Evolutionary conservation across 768 basidiomycete genomes (phyloP), one percentile per base, ranked within the genome.

Genomic region (Lactarius hatsudake): DNA sequence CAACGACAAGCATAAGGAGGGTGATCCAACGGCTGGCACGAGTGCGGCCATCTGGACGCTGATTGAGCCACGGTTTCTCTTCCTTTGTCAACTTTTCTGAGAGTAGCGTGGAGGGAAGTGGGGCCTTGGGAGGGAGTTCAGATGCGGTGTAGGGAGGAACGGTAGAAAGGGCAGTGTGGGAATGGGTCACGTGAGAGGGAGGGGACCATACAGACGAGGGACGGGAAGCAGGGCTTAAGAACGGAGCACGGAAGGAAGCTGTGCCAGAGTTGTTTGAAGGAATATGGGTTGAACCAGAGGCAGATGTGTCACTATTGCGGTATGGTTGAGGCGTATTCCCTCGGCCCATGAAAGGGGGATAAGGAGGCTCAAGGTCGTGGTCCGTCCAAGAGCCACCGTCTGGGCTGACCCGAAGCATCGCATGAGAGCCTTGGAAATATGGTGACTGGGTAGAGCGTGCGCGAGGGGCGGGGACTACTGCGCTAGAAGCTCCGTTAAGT

Each of bases 151-250:
- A 43, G 13, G 67, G 61, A 48, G 53, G 59, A 57, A 48, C 62
- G 4, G 65, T 26, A 43, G 42, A 60, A n/a, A 45, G 71, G 67
- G 53, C 71, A 61, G 68, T 73, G 71, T 62, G 68, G 73, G 70
- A 68, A 75, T 72, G 67, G 67, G 34, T 68, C 71, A 71, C 71
- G 69, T 81, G 81, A 0, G 81, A 73, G 1, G 87, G 86, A 10
- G 88, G 88, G 0, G 83, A 79, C 89, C 88, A 90, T 0, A 87
- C 80, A 2, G 83, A 85, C 5, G 82, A 77, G 0, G 88, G 87
- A n/a, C 89, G 82, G 0, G 86, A 87, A 1, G 88, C 82, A 0
- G 89, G 90, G 4, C 87, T 83, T 62, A 90, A 83, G 78, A 90
- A 90, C 1, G 89, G 87, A 0, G 84, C 78, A 30, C 89, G 84